Base-by-base conservation (phyloP, 2,329 filamentous ascomycete genomes). In the Trichocomaceae sp. region DNA sequence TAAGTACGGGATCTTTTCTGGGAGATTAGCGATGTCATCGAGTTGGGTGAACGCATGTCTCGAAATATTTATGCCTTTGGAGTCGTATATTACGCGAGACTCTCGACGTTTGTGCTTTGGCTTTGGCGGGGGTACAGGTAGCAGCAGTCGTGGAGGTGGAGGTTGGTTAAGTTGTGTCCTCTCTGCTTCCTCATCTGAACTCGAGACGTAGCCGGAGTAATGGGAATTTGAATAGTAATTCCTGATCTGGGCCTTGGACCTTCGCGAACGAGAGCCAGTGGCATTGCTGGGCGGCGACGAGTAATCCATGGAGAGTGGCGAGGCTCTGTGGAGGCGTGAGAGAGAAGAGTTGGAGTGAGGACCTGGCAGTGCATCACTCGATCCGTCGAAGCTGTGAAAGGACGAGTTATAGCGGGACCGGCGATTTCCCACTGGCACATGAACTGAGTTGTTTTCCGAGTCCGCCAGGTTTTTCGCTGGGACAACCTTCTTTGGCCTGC, bases 171-270 rank as follows among this genome's bases (percentile, higher is more conserved):
- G 4, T 49, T 39, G 17, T 15, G 13, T 54, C 3, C 10, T 47
- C 46, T 44, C 56, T 35, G 39, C 45, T 22, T 59, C 57, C 7
- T 58, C 55, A 20, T 52, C 54, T 41, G 49, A 52, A 3, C 5
- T 42, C 17, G 23, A 26, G n/a, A 46, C 29, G 7, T 59, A 60
- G 2, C 58, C 53, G 3, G 37, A 52, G 39, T 66, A 58, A 6
- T 57, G 52, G 6, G 58, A 31, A 29, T 55, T 62, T 13, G 62
- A 54, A 47, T 66, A 71, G 48, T 73, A 72, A 19, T 72, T 72
- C 1, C 15, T 45, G 2, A 68, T 67, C 3, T 60, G 62, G 5
- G 50, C 62, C 53, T 59, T 63, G 35, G 60, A 55, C 17, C 70
- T 65, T 52, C 55, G 47, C 29, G 69, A 66, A 3, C 70, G 65